Percentiles rank a stretch among this genome's conserved stretches.
These are phyloP conservation scores for Nigrospora osmanthi DNA, from an alignment of 2,329 filamentous ascomycete genomes.

Conservation along the genomic window DNA sequence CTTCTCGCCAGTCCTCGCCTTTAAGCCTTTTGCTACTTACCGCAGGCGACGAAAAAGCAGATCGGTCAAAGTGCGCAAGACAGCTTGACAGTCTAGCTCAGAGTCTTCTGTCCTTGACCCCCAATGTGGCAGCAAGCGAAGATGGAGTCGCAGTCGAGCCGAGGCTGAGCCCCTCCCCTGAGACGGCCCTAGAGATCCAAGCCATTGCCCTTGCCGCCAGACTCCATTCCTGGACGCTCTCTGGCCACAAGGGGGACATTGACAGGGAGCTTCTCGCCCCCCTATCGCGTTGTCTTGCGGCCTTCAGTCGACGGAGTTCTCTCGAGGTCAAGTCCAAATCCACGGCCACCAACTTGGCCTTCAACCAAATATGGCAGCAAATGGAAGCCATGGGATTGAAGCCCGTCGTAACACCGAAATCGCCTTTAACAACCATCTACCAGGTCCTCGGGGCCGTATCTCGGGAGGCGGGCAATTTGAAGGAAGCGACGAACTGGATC, in stretches of 20 bases:
- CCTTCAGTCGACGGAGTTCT: constrained; percentile 48
- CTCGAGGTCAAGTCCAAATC: constrained; percentile 27
- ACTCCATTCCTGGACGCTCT: constrained; percentile 58
- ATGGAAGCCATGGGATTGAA: constrained; percentile 26
- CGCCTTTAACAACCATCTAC: constrained; percentile 39
- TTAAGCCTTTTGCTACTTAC: constrained; percentile 45
- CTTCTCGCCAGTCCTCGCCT: constrained; percentile 47
- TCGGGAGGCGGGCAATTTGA: constrained; percentile 33
- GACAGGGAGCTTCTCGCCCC: constrained; percentile 61
- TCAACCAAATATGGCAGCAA: constrained; percentile 27
- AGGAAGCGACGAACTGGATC: constrained; percentile 50
- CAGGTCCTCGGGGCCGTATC: constrained; percentile 44
- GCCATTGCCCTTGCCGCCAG: constrained; percentile 53
- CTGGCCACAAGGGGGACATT: constrained; percentile 48
- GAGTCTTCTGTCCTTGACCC: constrained; percentile 56
- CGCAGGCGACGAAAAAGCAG: constrained; percentile 31
- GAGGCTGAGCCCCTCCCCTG: constrained; percentile 47
- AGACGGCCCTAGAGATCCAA: constrained; percentile 55
- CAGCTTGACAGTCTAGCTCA: constrained; percentile 63
- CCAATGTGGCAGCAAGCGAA: constrained; percentile 56
- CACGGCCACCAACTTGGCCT: constrained; percentile 26
- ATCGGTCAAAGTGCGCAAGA: constrained; percentile 50
- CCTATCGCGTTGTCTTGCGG: constrained; percentile 52
- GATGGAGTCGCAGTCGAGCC: constrained; percentile 48
- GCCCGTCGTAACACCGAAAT: constrained; percentile 27